Conservation (phyloP, 2,329 filamentous ascomycete species). For the Dothistroma septosporum region DNA sequence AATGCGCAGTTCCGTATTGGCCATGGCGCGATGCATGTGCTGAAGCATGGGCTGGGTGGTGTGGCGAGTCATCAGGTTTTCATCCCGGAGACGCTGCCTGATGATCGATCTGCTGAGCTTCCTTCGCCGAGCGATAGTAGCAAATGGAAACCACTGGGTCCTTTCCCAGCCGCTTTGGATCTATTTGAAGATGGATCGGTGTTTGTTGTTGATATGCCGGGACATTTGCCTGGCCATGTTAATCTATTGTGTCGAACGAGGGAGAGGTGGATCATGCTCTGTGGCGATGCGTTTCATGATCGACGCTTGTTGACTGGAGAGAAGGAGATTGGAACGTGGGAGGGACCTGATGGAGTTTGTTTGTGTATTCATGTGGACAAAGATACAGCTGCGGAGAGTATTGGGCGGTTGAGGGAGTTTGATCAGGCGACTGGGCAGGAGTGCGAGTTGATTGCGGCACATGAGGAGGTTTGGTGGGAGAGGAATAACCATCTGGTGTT, state of each 20-base stretch:
- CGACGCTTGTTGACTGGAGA: conserved; percentile 49
- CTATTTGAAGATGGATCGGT: conserved; percentile 47
- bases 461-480: conserved; percentile 49
- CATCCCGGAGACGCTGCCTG: conserved; percentile 42
- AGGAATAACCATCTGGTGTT: conserved; percentile 20
- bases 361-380: conserved; percentile 52
- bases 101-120: conserved; percentile 43
- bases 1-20: conserved; percentile 51
- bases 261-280: conserved; percentile 47
- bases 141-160: conserved; percentile 43
- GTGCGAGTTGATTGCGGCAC: conserved; percentile 51
- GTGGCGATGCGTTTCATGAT: conserved; percentile 54
- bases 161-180: conserved; percentile 46
- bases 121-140: conserved; percentile 27
- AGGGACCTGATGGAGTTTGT: conserved; percentile 42
- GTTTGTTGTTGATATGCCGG: conserved; percentile 49
- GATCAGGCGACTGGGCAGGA: conserved; percentile 31
- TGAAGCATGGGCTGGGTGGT: conserved; percentile 32
- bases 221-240: conserved; percentile 51
- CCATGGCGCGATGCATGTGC: conserved; percentile 42
- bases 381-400: conserved; percentile 41
- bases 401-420: conserved; percentile 41
- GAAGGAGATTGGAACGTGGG: conserved; percentile 50
- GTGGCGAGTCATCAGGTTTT: conserved; percentile 41
- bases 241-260: conserved; percentile 46